These are phyloP conservation scores for Penicillium sp. DNA, from an alignment of 2,329 filamentous ascomycete genomes.

Conservation along the genomic window DNA sequence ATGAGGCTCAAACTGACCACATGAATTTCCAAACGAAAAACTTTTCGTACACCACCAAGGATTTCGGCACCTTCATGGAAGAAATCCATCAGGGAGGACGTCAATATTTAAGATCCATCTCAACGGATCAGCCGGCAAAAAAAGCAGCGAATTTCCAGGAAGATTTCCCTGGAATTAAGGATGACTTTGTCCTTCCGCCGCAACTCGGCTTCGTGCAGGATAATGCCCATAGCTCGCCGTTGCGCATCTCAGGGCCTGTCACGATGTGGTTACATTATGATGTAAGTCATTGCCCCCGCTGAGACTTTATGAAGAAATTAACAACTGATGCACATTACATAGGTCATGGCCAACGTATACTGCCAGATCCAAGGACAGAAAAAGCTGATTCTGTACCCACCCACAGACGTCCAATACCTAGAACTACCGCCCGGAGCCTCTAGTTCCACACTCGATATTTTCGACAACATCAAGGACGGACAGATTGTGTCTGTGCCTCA, in stretches of 20 bases:
- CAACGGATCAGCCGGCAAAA: slow-evolving; percentile 63
- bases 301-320: not conserved
- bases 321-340: slow-evolving; percentile 6
- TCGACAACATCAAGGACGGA: slow-evolving; percentile 41
- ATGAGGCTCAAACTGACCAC: slow-evolving; percentile 60
- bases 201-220: slow-evolving; percentile 56
- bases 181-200: slow-evolving; percentile 66
- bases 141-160: slow-evolving; percentile 63
- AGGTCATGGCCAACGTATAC: slow-evolving; percentile 84
- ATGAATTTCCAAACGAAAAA: slow-evolving; percentile 85
- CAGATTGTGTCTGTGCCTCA: slow-evolving; percentile 53
- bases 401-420: slow-evolving; percentile 66
- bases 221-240: slow-evolving; percentile 71
- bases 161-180: slow-evolving; percentile 67
- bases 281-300: slow-evolving; percentile 38
- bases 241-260: slow-evolving; percentile 74
- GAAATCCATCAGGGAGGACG: slow-evolving; percentile 56
- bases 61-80: slow-evolving; percentile 64
- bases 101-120: slow-evolving; percentile 76
- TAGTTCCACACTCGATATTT: slow-evolving; percentile 73
- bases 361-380: slow-evolving; percentile 75
- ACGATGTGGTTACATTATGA: slow-evolving; percentile 92
- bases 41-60: slow-evolving; percentile 68
- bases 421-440: slow-evolving; percentile 72
- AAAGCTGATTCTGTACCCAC: slow-evolving; percentile 71